phyloP scores from a whole-genome alignment of 176 grass and related monocot species.

The Triticum aestivum region DNA sequence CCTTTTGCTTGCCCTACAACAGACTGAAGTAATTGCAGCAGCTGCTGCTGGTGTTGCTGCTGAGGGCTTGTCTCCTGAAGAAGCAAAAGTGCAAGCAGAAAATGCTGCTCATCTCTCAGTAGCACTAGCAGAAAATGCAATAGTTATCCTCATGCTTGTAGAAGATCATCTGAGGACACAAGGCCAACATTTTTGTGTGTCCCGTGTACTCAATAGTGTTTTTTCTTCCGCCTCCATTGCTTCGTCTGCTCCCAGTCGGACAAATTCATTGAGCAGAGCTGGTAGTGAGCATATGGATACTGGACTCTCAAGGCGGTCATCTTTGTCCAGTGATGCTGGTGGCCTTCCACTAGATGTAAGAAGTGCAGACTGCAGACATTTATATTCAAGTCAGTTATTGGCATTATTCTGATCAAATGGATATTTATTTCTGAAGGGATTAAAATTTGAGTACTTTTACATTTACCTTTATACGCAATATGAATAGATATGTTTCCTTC shows the following conservation, averaged over 20 bases:
- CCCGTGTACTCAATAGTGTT: constrained; percentile 41
- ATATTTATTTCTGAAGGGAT: not conserved
- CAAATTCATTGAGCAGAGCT: constrained; percentile 67
- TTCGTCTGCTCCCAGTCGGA: constrained; percentile 57
- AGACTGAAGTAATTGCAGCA: constrained; percentile 99
- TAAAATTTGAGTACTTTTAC: constrained; percentile 11
- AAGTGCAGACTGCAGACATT: constrained; percentile 2
- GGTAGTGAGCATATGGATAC: constrained; percentile 52
- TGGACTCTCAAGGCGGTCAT: constrained; percentile 48
- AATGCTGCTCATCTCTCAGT: constrained; percentile 94
- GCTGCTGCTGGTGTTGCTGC: constrained; percentile 98
- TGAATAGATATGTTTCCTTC: constrained; percentile 9
- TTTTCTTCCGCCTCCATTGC: constrained; percentile 44
- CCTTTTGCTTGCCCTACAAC: constrained; percentile 32
- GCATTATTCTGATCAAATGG: constrained; percentile 13
- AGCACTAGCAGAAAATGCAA: constrained; percentile 93
- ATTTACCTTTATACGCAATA: constrained; percentile 5
- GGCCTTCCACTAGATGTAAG: constrained; percentile 95
- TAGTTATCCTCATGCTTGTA: constrained; percentile 97
- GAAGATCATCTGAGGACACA: constrained; percentile 98
- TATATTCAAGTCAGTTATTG: constrained; percentile 24
- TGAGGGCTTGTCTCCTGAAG: constrained; percentile 85
- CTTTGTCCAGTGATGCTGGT: constrained; percentile 76
- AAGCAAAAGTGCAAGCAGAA: constrained; percentile 94
- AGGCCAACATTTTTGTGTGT: constrained; percentile 69